Evolutionary conservation across 2,329 filamentous ascomycete species (phyloP), one percentile per base, ranked within the genome.

Genomic region (Chaetomium strumarium): DNA sequence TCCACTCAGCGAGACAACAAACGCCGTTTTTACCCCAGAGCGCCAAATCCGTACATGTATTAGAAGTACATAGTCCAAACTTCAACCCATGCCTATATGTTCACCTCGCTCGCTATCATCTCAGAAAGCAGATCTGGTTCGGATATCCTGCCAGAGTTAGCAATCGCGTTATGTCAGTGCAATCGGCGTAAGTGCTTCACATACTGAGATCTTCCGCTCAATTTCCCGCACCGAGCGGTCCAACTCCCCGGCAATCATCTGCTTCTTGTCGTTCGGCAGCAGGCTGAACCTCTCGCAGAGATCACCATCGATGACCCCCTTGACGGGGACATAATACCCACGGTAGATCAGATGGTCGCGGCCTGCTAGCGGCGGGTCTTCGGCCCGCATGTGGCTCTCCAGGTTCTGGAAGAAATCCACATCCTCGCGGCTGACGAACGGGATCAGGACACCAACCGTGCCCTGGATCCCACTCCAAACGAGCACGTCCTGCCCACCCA

Each of bases 401-500:
- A 99, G 77, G 56, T 83, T 90, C 68, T 96, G 91, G 80, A 99
- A 99, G 72, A 99, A 97, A 68, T 97, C 93, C 46, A 95, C 88
- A 63, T 97, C 92, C 66, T 97, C 91, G 36, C 95, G 86, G 57
- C 85, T 86, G 43, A 90, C 76, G 66, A 99, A 97, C 0, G 95
- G 93, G 43, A 99, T 86, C 44, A 99, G 78, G 49, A 96, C 89
- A 45, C 92, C 93, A 37, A 99, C 82, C 0, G 93, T 97, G 45
- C 93, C 95, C 70, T 96, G 92, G 16, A 99, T 76, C 17, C 95
- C 95, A 59, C 86, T 88, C 93, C 93, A 99, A 48, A 99, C 78
- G 2, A 99, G 74, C 38, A 97, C 83, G 58, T 96, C 90, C 60
- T 92, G 86, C 4, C 93, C 93, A 62, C 93, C 93, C 17, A 93